phyloP scores from a whole-genome alignment of 2,329 filamentous ascomycete species.

The Exophiala bonariae region DNA sequence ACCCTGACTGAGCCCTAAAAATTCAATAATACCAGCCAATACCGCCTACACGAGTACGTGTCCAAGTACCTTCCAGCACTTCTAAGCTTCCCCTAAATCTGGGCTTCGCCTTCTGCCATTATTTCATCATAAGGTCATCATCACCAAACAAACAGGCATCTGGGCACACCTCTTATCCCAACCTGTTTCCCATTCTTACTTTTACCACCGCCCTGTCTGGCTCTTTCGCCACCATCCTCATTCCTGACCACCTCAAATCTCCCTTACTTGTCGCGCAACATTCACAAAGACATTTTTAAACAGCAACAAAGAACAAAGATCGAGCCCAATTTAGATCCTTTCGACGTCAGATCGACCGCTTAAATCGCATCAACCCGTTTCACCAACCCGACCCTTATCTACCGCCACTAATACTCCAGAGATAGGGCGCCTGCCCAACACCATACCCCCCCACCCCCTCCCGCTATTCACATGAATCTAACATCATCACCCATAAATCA shows the following conservation, averaged over 20 bases:
- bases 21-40: no score
- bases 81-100: no score
- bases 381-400: constrained; percentile 21
- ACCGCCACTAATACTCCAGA: constrained; percentile 22
- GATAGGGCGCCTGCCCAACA: constrained; percentile 21
- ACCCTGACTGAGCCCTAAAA: no score
- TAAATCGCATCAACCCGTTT: constrained; percentile 2
- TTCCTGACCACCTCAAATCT: not conserved
- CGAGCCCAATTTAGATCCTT: not conserved
- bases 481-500: constrained; percentile 14
- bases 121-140: no score
- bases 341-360: not conserved
- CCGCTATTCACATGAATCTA: constrained; percentile 25
- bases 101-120: no score
- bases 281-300: not conserved
- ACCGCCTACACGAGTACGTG: no score
- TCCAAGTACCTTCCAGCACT: no score
- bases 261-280: not conserved
- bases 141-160: no score
- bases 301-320: not conserved
- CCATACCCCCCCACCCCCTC: constrained; percentile 9
- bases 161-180: no score
- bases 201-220: no score
- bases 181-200: no score
- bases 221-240: not conserved